Evolutionary conservation across 306 rosid genomes (phyloP), one percentile per base, ranked within the genome.

Genomic region (Trifolium fragiferum): DNA sequence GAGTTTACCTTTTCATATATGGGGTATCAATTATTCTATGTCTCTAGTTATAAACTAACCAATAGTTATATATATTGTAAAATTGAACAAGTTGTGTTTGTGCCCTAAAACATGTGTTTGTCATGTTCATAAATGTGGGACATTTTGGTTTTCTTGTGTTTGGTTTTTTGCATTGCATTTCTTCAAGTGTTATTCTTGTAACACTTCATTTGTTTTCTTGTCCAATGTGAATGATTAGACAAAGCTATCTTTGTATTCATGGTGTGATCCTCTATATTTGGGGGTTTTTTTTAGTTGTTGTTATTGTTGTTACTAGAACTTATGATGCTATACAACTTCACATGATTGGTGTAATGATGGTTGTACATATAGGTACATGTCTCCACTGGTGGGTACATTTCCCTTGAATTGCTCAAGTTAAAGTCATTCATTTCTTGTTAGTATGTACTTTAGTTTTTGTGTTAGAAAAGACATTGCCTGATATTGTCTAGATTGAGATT

Each of bases 341-440:
- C 79, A 77, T 82, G 85, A 54, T 66, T 73, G 72, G 30, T 47
- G 43, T 53, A 49, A 59, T 49, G 46, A 66, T 77, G 40, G 40
- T 15, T 62, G 75, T 65, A 70, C 80, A 68, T 74, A 12, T 8
- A 69, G 70, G 74, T 81, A 65, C 78, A 21, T 76, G 84, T 76
- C 75, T 63, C 30, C 35, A 16, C 9, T 46, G 38, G 43, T 76
- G 71, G 70, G 81, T 57, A 23, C 78, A 76, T 20, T 57, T 1
- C 70, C 73, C 69, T 76, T 81, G 59, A 57, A 38, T 65, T 76
- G 30, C 74, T 32, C 65, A n/a, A n/a, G 47, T 43, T 76, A 21
- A 70, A 30, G 73, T 44, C 40, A 37, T n/a, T 43, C 49, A 13
- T 37, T 1, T 37, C 10, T 37, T 37, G 40, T 37, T 37, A 37